These are phyloP conservation scores for Cladosporium oxysporum DNA, from an alignment of 2,329 filamentous ascomycete species.

Conservation along the genomic window DNA sequence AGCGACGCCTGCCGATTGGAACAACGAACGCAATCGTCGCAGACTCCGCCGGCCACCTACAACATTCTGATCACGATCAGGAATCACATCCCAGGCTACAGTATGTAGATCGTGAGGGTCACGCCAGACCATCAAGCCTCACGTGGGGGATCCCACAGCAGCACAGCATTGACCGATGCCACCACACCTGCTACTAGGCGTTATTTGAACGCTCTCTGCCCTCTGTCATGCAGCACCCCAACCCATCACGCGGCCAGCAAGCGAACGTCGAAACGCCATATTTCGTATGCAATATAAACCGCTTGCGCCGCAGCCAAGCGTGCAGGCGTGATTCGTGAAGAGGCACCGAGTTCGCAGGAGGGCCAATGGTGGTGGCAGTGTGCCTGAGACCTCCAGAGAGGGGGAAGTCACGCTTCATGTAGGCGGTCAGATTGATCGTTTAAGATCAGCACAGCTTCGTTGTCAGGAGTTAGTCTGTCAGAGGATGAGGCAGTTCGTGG, in stretches of 20 bases:
- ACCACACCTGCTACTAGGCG: neutral
- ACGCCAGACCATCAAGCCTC: neutral
- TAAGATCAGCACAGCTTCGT: neutral
- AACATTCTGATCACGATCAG: neutral
- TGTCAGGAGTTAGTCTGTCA: neutral
- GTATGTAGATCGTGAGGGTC: conserved; percentile 1
- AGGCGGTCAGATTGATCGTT: conserved; percentile 5
- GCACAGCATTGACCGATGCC: conserved; percentile 12
- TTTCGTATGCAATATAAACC: conserved; percentile 17
- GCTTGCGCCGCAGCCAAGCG: conserved; percentile 14
- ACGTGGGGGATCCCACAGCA: conserved; percentile 1
- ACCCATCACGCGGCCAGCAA: conserved; percentile 7
- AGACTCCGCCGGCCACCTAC: neutral
- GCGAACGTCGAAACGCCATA: conserved; percentile 9
- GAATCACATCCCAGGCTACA: neutral
- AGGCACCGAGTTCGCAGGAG: neutral
- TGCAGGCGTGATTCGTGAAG: conserved; percentile 3
- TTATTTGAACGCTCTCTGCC: neutral
- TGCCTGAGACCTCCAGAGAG: conserved; percentile 5
- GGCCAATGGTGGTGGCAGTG: neutral
- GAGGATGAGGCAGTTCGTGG: conserved; percentile 2
- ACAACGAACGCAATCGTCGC: neutral
- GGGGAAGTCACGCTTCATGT: conserved; percentile 13
- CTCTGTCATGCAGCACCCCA: neutral
- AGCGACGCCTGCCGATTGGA: neutral